Evolutionary conservation across 1,284 basidiomycete genomes (phyloP), one percentile per base, ranked within the genome.

Genomic region (Leucoagaricus sp.): DNA sequence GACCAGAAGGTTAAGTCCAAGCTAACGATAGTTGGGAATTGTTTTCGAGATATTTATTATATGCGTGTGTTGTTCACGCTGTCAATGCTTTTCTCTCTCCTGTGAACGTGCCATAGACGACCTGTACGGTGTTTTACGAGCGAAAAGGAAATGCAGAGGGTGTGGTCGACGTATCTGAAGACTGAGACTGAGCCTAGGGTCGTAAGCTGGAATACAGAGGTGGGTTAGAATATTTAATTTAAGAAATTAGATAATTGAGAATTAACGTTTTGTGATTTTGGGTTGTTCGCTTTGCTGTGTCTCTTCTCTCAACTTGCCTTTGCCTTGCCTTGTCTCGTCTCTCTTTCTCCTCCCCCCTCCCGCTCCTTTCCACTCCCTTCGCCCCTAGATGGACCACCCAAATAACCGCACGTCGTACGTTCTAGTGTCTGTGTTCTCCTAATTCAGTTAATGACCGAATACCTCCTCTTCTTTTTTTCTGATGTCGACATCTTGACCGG

Each of bases 81-180:
- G n/a, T n/a, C n/a, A n/a, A n/a, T n/a, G n/a, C n/a, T n/a, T n/a
- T 33, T 33, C 31, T 13, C 13, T 33, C 31, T 13, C 31, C 13
- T 33, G 8, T 8, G 8, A 7, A 7, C 31, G 7, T 33, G 31
- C 31, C 13, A 33, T 33, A 40, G 8, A 6, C 12, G 6, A 9
- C 38, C 6, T 23, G 41, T 23, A 42, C 41, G 23, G 8, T 8
- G 17, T 8, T 3, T 5, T 15, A 29, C 13, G 13, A 28, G 44
- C 23, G 7, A 31, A 25, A 46, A 2, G 17, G 38, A 25, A 25
- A 49, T 49, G 48, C 48, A 49, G 15, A 34, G 48, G n/a, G 25
- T 49, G 48, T 49, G 48, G 48, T 49, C 48, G 13, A 49, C 33
- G 23, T 49, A 49, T 25, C 19, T 49, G 23, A 28, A 4, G 21